Base-by-base conservation (phyloP, 306 rosid genomes). In the Benincasa hispida region DNA sequence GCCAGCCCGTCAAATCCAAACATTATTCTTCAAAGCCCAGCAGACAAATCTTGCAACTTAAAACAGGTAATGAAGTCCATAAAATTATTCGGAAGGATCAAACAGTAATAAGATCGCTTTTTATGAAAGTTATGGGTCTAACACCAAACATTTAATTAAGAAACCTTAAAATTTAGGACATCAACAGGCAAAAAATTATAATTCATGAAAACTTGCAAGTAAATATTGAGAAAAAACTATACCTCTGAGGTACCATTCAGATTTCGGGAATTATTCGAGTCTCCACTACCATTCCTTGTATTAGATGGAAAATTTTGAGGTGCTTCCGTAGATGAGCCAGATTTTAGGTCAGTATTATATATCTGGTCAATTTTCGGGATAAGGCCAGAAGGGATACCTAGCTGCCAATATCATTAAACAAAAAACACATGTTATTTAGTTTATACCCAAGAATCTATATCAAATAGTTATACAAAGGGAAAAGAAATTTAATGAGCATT, bases 161-260 rank as follows among this genome's bases (percentile, higher is more conserved):
- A 15, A 39, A 41, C 27, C 37, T 8, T 2, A 15, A 15, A 19
- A 53, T 21, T 32, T 53, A 14, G 60, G 56, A 14, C 54, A 42
- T 19, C 45, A 58, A 25, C 5, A 57, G 37, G 42, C 8, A 78
- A 15, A 9, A n/a, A 13, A 6, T 22, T 50, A 56, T 9, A 4
- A 66, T 21, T 10, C 22, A 21, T 27, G 8, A 32, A 77, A 60
- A 62, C 60, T 47, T 62, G 63, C 8, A 22, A 77, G 41, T 48
- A 50, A 19, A n/a, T 32, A 32, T 50, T 19, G 32, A 32, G 61
- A 12, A 77, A 30, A 15, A 17, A 51, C 11, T 21, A 57, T 82
- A 95, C 99, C 99, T 88, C 87, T 11, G 87, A 75, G 45, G 96
- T 84, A 65, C 79, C 88, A 84, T 91, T 90, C 77, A 70, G 74